Base-by-base conservation (phyloP, 2,329 filamentous ascomycete species). In the Fonsecaea erecta region DNA sequence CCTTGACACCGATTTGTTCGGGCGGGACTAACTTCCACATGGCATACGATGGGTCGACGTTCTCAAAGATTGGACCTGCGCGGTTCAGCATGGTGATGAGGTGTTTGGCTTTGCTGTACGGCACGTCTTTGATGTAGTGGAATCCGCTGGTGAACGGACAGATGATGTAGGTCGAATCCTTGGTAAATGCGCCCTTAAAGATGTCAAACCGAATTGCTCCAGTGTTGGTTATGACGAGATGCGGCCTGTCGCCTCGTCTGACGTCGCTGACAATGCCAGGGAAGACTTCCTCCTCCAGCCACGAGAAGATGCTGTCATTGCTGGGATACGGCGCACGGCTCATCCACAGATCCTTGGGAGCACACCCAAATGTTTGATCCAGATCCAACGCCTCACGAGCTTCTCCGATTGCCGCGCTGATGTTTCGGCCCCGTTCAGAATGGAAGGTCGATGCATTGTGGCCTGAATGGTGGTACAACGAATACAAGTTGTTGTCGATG, bases 191-290 rank as follows among this genome's bases (percentile, higher is more conserved):
- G 0, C 95, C 95, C 76, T 94, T 88, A 83, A 97, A 96, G 67
- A 99, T 91, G 76, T 99, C 95, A 77, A 98, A 99, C 52, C 95
- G 90, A 70, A 99, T 88, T 2, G 91, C 91, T 28, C 95, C 95
- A 0, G 92, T 97, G 77, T 99, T 99, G 62, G 91, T 83, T 57
- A 98, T 86, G 32, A 89, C 88, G 11, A 98, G 79, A 6, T 86
- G 85, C 9, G 92, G 84, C 46, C 85, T 82, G 62, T 88, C 83
- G 26, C 83, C 81, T 3, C 89, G 83, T 34, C 83, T 79, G 46
- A 85, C 74, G 62, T 86, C 87, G 62, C 80, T 78, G 34, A 93
- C 79, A 1, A 89, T 79, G 51, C 85, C 85, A 0, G 92, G 91
- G 0, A 98, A 81, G 0, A 97, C 86, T 62, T 91, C 79, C 5